A percentile compares a stretch with the other conserved stretches of the same genome.
These are phyloP conservation scores for Tylopilus plumbeoviolaceoides DNA, from an alignment of 768 basidiomycete species.

Conservation along the genomic window DNA sequence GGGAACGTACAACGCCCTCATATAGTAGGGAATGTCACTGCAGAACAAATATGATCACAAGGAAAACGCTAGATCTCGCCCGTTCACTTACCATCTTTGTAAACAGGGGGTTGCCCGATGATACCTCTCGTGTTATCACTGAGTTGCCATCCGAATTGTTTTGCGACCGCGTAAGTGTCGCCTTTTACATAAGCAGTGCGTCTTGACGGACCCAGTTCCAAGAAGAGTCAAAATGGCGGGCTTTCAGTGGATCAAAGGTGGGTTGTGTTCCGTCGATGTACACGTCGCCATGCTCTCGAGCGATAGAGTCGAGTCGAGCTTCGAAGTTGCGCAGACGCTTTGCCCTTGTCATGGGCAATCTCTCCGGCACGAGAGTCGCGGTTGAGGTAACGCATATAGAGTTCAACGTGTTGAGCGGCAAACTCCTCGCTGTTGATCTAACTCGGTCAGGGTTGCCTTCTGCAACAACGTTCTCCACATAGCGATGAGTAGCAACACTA, in stretches of 20 bases:
- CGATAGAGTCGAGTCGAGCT: conserved; percentile 81
- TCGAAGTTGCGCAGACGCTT: conserved; percentile 70
- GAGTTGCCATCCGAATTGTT: conserved; percentile 94
- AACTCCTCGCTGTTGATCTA: conserved; percentile 96
- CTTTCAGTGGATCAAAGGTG: conserved; percentile 91
- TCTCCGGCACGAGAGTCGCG: conserved; percentile 93
- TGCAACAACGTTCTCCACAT: conserved; percentile 90
- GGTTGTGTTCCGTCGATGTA: conserved; percentile 97
- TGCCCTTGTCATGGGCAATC: conserved; percentile 83
- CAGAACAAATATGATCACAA: not conserved
- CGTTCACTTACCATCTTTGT: conserved; percentile 75
- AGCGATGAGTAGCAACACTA: conserved; percentile 88
- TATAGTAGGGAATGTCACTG: conserved; percentile 99
- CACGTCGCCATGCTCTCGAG: conserved; percentile 86
- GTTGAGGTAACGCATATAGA: conserved; percentile 95
- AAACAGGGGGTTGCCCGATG: conserved; percentile 77
- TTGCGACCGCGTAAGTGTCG: conserved; percentile 91
- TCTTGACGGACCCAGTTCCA: conserved; percentile 91
- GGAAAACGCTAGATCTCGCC: conserved; percentile 64
- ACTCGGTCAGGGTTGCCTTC: conserved; percentile 92
- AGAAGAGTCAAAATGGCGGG: conserved; percentile 93
- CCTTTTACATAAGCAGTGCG: conserved; percentile 93
- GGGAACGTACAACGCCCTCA: conserved; percentile 91
- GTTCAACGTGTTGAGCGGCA: conserved; percentile 88
- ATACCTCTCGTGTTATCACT: conserved; percentile 91